Base-by-base conservation (phyloP, 1,284 basidiomycete species). In the Tetrapyrgos nigripes region DNA sequence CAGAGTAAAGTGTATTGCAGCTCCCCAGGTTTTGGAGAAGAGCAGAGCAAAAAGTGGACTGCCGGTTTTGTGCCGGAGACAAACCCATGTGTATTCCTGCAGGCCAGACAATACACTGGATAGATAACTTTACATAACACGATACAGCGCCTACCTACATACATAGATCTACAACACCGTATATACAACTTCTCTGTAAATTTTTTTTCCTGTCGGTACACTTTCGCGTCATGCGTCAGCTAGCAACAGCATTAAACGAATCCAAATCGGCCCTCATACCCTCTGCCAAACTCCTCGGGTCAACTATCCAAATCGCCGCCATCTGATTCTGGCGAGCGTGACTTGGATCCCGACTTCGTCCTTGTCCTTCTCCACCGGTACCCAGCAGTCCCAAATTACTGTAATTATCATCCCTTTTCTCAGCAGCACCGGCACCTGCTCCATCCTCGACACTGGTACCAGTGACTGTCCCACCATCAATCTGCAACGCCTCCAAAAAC, bases 211-310 rank as follows among this genome's bases (percentile, higher is more conserved):
- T n/a, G n/a, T n/a, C n/a, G n/a, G n/a, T n/a, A n/a, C n/a, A n/a
- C n/a, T n/a, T n/a, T n/a, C n/a, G n/a, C n/a, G n/a, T n/a, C n/a
- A n/a, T n/a, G n/a, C 14, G 27, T n/a, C 27, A 50, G 19, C 21
- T n/a, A 24, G 19, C 28, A 19, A n/a, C 17, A 17, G 19, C 17
- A 50, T 50, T 21, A 27, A 50, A 19, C 19, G 48, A 50, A 31
- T 50, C 56, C 3, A 45, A 58, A 61, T 82, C 78, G 27, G 77
- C 72, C 52, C 82, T 68, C 87, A 90, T 89, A 4, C 84, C 84
- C 70, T 92, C 91, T 4, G 90, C 88, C 59, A 93, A 73, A 74
- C 89, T 91, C 49, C 89, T 77, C 2, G 91, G 91, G 61, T 92
- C 88, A 1, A 91, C 79, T 17, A 89, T 76, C 90, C 90, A 92